Base-by-base conservation (phyloP, 1,284 basidiomycete genomes). In the Ustilago cynodontis region DNA sequence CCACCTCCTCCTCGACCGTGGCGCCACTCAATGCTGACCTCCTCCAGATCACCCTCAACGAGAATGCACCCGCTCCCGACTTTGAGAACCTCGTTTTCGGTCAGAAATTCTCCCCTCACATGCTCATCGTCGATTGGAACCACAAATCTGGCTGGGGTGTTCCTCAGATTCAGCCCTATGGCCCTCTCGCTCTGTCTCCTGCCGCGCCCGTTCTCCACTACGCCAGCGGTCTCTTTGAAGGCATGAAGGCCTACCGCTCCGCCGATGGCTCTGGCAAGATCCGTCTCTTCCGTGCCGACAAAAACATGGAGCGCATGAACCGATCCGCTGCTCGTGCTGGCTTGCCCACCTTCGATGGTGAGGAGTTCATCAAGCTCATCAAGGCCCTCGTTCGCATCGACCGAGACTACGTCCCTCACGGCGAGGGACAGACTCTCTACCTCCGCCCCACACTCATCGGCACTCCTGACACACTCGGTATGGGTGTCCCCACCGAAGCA, bases 101-200 rank as follows among this genome's bases (percentile, higher is more conserved):
- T 3, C 86, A 87, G 59, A 88, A 87, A 11, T 89, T 89, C 76
- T 94, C 94, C 28, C 94, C 96, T 86, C 95, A 97, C 87, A 97
- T 97, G 94, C 88, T 97, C 51, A 90, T 89, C 47, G 90, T 95
- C 75, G 91, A 91, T n/a, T 97, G 94, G 94, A 88, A 89, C 61
- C 87, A 88, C 22, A 82, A 87, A 16, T 87, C 87, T 20, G 94
- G 94, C 9, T 97, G 95, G 94, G 91, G 90, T 20, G 86, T 89
- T 5, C 95, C 94, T 8, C 88, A 90, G 80, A 96, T 97, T 80
- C 89, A 90, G 81, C 94, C 94, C 57, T 96, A 76, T 49, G 77
- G 73, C 3, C 73, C 71, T 2, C 71, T 80, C n/a, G 56, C 65
- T 43, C 65, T 79, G 47, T 71, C 67, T 4, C 78, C 78, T 18